Conservation (phyloP, 306 rosid genomes). For the Quercus wislizeni region DNA sequence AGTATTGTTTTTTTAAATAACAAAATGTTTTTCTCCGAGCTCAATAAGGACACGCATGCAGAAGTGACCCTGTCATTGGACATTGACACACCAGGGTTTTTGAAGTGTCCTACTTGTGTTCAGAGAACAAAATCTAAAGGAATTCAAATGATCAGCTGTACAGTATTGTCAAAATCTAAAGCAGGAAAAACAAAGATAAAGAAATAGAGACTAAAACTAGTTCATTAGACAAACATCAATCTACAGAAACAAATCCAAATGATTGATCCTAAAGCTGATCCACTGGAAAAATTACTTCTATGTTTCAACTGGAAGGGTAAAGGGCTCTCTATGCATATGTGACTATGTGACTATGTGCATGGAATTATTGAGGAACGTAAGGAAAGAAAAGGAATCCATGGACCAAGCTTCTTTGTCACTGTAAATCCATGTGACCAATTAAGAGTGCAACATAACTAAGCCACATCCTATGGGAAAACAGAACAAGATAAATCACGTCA, state of each 20-base stretch:
- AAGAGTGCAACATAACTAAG: not conserved
- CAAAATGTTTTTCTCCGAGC: too few species aligned
- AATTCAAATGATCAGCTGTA: not conserved
- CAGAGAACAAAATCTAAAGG: not conserved
- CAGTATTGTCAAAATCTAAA: not conserved
- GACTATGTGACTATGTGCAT: not conserved
- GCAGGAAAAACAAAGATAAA: not conserved
- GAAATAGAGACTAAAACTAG: not conserved
- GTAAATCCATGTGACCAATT: not conserved
- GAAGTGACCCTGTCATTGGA: too few species aligned
- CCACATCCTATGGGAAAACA: not conserved
- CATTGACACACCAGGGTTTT: too few species aligned
- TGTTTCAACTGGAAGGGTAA: not conserved
- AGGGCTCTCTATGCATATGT: not conserved
- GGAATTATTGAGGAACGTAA: not conserved
- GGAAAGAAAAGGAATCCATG: not conserved
- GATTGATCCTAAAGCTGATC: not conserved
- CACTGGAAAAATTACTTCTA: not conserved
- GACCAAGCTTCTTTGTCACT: not conserved
- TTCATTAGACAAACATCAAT: not conserved
- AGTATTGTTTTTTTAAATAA: too few species aligned
- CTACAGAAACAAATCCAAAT: not conserved
- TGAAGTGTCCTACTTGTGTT: too few species aligned
- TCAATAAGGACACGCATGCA: too few species aligned
- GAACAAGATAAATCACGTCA: not conserved